Evolutionary conservation across 2,329 filamentous ascomycete genomes (phyloP).

Genomic region (Beauveria varroae): DNA sequence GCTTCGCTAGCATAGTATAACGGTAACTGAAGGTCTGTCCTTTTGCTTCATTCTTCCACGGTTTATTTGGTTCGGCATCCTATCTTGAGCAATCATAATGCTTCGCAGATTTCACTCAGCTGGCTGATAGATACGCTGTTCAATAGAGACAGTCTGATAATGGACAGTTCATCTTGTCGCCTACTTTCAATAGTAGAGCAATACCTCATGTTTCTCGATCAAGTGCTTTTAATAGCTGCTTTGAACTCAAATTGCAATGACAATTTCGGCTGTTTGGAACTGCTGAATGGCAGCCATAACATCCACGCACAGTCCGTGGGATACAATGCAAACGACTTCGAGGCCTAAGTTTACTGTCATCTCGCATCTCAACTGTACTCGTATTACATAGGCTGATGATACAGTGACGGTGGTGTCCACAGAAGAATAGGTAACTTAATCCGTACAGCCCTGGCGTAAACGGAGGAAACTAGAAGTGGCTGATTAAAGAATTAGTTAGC

Average conservation of each 20-base stretch:
- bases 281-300: background rate
- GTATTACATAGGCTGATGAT: background rate
- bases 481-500: no score
- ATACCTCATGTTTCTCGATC: background rate
- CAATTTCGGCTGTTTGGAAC: background rate
- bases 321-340: background rate
- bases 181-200: no score
- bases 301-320: background rate
- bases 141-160: background rate
- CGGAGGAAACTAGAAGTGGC: background rate
- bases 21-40: no score
- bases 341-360: background rate
- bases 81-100: no score
- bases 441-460: background rate
- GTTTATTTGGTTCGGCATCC: no score
- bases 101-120: no score
- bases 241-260: background rate
- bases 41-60: no score
- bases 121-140: no score
- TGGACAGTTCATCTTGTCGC: background rate
- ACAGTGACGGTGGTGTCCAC: background rate
- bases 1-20: no score
- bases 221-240: background rate
- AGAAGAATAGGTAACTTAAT: background rate
- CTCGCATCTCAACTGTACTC: no score